Base-by-base conservation (phyloP, 805 yeast genomes). In the Sungouiella thailandica region DNA sequence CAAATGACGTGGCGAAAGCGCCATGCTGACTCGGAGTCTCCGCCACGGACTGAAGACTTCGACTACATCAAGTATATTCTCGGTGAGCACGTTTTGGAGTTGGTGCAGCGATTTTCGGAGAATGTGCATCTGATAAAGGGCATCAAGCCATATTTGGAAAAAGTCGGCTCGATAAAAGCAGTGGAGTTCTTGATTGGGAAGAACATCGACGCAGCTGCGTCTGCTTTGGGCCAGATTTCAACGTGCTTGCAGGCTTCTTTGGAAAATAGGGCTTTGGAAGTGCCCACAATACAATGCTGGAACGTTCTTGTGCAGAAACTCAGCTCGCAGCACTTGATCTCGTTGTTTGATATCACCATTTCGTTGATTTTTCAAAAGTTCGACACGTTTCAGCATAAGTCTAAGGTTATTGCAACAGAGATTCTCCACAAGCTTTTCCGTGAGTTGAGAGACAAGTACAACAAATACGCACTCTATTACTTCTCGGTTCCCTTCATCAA, bases 231-330 rank as follows among this genome's bases (percentile, higher is more conserved):
- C 0, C 97, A 89, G 52, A 75, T 90, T 4, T 81, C 86, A 39
- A 83, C 95, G 2, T 83, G 95, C 47, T 60, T 90, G 9, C 96
- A 87, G 51, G 78, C 88, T 1, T 80, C 90, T 0, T 57, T 89
- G 15, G 88, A 80, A 25, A 72, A 71, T 13, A 60, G 70, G 0
- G 77, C 76, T 16, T 67, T 88, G 10, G 80, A 80, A 39, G 61
- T 62, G 11, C 71, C 72, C 25, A 76, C 90, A 0, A 60, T 93
- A 26, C 63, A 69, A 29, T 82, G 93, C 35, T 80, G 96, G 82
- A 66, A 69, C 32, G 64, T 68, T 2, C 61, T 90, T 32, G 72
- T 85, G 2, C 61, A 68, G 12, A 66, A 65, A n/a, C 56, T 90
- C 12, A 74, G 67, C 10, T 69, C 73, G 18, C 64, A 70, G 2